A percentile compares a stretch with the other conserved stretches of the same genome.
phyloP scores from a whole-genome alignment of 2,329 filamentous ascomycete species.

The Rutstroemia sp. region DNA sequence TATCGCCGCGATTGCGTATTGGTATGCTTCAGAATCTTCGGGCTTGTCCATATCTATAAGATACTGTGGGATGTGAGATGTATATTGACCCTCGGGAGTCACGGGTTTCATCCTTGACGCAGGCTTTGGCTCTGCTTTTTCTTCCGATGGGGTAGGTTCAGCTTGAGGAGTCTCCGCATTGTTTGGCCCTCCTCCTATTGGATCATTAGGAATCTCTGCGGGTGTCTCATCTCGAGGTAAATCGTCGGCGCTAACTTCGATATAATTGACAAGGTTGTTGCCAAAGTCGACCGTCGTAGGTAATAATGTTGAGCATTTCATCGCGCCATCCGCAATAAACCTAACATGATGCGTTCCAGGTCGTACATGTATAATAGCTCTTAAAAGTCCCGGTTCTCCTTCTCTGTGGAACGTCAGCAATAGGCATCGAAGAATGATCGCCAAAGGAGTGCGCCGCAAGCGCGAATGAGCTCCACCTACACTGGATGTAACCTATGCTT shows the following conservation, averaged over 20 bases:
- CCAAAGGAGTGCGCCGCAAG: neutral
- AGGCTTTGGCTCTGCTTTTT: conserved; percentile 30
- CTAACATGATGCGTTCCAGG: conserved; percentile 95
- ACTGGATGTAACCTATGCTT: conserved; percentile 82
- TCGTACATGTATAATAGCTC: conserved; percentile 72
- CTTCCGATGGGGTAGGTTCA: conserved; percentile 29
- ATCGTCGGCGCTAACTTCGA: conserved; percentile 81
- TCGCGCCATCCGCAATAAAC: conserved; percentile 89
- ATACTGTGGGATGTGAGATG: conserved; percentile 71
- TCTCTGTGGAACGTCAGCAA: conserved; percentile 29
- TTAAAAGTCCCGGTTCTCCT: conserved; percentile 53
- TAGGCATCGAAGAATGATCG: neutral
- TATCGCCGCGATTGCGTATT: conserved; percentile 66
- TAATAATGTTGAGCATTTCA: conserved; percentile 79
- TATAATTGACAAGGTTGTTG: conserved; percentile 97
- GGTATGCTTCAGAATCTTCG: conserved; percentile 69
- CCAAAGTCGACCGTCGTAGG: conserved; percentile 97
- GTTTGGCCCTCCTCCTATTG: conserved; percentile 11
- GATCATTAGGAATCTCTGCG: conserved; percentile 12
- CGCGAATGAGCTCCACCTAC: conserved; percentile 41
- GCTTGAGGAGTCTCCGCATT: conserved; percentile 9
- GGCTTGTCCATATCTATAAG: conserved; percentile 79
- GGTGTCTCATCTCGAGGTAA: conserved; percentile 34
- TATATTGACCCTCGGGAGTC: conserved; percentile 54
- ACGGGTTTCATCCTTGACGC: conserved; percentile 47